Base-by-base conservation (phyloP, 1,284 basidiomycete genomes). In the Dichomitus squalens region DNA sequence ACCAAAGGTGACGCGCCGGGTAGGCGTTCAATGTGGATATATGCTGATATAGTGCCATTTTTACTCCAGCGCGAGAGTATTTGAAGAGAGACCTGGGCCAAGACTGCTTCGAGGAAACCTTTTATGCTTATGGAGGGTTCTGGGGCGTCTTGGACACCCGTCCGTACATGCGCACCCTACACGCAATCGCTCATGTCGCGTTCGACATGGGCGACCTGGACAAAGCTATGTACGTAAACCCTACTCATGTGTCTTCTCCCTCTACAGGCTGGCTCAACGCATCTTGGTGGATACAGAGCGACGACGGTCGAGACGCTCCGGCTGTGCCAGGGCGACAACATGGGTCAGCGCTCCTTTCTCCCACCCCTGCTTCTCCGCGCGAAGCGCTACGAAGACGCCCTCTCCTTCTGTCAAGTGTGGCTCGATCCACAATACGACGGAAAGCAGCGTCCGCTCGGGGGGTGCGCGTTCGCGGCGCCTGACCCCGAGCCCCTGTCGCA, bases 111-210 rank as follows among this genome's bases (percentile, higher is more conserved):
- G 70, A 74, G 12, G 71, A 74, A 38, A 61, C 60, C 12, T 61
- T 66, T 20, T 49, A 65, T n/a, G 53, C 65, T 20, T 71, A 72
- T 11, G 74, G 73, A 3, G 34, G 68, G 8, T 77, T 75, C 58
- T 75, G 75, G 70, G 57, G 57, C 4, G 64, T 76, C 7, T 5
- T 72, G 1, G 69, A 70, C 51, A 74, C 76, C 1, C 66, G 75
- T 1, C 75, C 75, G 1, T 78, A 77, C 59, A 76, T 78, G 72
- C 72, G 75, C 4, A 65, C 75, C 4, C 59, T 76, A 4, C 69
- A 71, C 49, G 70, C 71, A 7, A 65, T 75, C 21, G 71, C 72
- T 7, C 61, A 68, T 1, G 21, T 71, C 0, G 73, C 71, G 40
- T 69, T 71, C 49, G 66, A 72, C 29, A 64, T 60, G 2, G 60